Evolutionary conservation across 352 stramenopile genomes (phyloP).

Genomic region (Hyaloperonospora brassicae): DNA sequence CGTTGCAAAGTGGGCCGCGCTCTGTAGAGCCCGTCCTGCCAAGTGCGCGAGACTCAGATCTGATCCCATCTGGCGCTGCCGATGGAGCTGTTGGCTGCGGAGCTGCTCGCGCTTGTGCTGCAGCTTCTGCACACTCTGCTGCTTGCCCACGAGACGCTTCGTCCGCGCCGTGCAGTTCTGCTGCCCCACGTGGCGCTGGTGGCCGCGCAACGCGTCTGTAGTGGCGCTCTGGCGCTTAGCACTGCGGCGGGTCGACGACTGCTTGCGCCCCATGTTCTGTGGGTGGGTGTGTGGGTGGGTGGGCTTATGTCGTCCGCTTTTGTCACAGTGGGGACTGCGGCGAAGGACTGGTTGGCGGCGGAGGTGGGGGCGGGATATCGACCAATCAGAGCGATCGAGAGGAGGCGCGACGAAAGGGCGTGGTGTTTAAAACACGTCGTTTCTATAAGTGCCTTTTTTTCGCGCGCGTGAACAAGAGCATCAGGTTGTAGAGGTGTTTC

Average conservation of each 20-base stretch:
- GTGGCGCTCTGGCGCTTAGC: constrained; percentile 27
- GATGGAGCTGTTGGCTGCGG: constrained; percentile 36
- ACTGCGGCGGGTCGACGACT: constrained; percentile 4
- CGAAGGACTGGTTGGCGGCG: no score
- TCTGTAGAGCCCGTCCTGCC: constrained; percentile 36
- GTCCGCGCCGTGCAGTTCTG: constrained; percentile 20
- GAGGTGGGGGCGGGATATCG: no score
- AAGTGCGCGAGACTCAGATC: constrained; percentile 49
- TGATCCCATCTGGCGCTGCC: constrained; percentile 30
- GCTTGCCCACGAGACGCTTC: constrained; percentile 38
- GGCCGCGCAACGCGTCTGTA: constrained; percentile 17
- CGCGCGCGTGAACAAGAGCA: no score
- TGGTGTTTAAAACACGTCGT: no score
- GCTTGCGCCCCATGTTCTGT: no score
- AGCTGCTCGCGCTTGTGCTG: constrained; percentile 63
- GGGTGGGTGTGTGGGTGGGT: no score
- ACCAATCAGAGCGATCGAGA: no score
- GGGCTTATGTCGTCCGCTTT: no score
- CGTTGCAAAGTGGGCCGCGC: constrained; percentile 25
- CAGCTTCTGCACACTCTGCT: constrained; percentile 40
- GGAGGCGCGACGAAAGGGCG: no score
- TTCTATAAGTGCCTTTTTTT: no score
- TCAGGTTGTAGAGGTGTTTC: no score
- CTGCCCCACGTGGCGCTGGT: constrained; percentile 20
- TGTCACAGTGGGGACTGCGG: no score